phyloP scores from a whole-genome alignment of 768 basidiomycete species.

The Phylloporus sp. region DNA sequence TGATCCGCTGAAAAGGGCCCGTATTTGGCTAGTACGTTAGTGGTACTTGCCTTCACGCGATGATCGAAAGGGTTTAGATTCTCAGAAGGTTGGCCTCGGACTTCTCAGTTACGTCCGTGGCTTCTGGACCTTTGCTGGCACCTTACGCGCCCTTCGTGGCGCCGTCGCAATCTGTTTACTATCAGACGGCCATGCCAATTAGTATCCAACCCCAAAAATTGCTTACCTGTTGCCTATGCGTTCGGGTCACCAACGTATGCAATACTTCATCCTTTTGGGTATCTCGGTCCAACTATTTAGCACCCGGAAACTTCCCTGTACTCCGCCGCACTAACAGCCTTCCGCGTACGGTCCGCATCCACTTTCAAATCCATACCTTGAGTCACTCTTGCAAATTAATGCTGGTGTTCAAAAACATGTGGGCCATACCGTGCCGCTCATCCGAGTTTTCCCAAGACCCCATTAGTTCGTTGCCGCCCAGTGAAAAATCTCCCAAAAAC shows the following conservation, averaged over 20 bases:
- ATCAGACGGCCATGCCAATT: constrained; percentile 22
- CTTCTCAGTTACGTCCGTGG: constrained; percentile 31
- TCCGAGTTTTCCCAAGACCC: constrained; percentile 16
- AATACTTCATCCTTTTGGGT: constrained; percentile 21
- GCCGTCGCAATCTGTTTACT: constrained; percentile 14
- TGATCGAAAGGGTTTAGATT: constrained; percentile 25
- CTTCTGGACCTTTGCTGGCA: constrained; percentile 24
- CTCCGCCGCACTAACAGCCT: constrained; percentile 22
- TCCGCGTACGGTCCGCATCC: constrained; percentile 21
- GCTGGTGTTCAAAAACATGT: constrained; percentile 11
- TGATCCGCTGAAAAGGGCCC: constrained; percentile 16
- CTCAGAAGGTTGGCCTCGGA: constrained; percentile 32
- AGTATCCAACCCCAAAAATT: constrained; percentile 12
- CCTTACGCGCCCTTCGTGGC: constrained; percentile 28
- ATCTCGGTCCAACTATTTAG: constrained; percentile 9
- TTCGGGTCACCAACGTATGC: constrained; percentile 19
- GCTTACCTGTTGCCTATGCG: constrained; percentile 14
- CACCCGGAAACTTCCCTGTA: constrained; percentile 12
- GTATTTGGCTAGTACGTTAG: constrained; percentile 15
- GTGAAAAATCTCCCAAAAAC: constrained; percentile 3
- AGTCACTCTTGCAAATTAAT: constrained; percentile 11
- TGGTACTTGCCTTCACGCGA: constrained; percentile 19
- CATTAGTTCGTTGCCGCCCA: constrained; percentile 9
- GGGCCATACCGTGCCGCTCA: not conserved
- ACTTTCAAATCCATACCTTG: constrained; percentile 9